These are phyloP conservation scores for Sporothrix globosa DNA, from an alignment of 2,329 filamentous ascomycete genomes.

Conservation along the genomic window DNA sequence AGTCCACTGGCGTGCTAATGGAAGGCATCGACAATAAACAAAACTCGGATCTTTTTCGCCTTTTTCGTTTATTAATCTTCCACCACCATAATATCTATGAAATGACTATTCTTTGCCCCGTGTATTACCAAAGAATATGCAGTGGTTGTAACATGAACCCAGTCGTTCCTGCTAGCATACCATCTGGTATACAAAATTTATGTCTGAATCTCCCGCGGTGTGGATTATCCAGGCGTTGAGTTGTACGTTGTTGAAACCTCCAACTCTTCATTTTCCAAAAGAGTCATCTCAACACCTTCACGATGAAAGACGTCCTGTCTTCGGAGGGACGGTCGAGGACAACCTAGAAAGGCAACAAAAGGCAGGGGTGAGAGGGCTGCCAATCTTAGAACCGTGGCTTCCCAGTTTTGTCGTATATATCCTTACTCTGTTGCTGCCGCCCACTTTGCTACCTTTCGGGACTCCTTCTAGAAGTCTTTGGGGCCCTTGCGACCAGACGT, in stretches of 20 bases:
- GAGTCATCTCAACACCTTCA: neutral
- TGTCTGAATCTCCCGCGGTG: neutral
- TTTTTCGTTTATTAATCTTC: neutral
- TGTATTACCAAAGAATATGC: slow-evolving; percentile 3
- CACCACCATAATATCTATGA: slow-evolving; percentile 6
- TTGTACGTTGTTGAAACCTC: neutral
- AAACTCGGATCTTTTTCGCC: neutral
- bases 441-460: neutral
- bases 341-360: neutral
- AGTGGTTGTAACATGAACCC: neutral
- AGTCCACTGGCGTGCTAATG: neutral
- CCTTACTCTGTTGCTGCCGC: neutral
- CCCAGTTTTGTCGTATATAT: neutral
- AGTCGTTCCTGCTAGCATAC: neutral
- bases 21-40: neutral
- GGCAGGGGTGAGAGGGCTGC: neutral
- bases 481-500: slow-evolving; percentile 23
- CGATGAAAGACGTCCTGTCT: neutral
- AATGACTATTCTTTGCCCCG: neutral
- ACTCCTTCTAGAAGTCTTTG: slow-evolving; percentile 20
- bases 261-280: neutral
- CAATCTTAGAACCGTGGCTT: neutral
- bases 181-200: neutral
- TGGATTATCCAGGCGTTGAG: neutral
- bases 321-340: neutral